A percentile compares a stretch with the other conserved stretches of the same genome.
phyloP scores from a whole-genome alignment of 257 asterid genomes.

The Solanum pinnatisectum region DNA sequence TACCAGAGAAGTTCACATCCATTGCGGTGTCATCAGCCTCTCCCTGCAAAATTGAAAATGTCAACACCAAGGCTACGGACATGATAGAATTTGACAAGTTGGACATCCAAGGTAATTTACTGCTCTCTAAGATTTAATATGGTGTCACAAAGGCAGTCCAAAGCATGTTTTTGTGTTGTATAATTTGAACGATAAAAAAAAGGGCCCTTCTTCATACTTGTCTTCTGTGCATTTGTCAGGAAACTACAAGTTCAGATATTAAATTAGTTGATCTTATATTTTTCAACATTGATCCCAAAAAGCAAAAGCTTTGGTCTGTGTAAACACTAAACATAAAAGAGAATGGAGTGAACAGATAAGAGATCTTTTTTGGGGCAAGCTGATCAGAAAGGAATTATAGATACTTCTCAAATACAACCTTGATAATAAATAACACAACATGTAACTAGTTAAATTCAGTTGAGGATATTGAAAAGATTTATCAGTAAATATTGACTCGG shows the following conservation, averaged over 20 bases:
- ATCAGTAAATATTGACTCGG: not conserved
- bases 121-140: not conserved
- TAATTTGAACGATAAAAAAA: not conserved
- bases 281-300: not conserved
- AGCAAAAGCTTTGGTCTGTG: not conserved
- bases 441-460: not conserved
- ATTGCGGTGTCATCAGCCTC: constrained; percentile 91
- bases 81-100: not conserved
- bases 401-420: not conserved
- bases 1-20: constrained; percentile 98
- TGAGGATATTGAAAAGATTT: not conserved
- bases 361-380: not conserved
- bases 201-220: not conserved
- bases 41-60: constrained; percentile 50
- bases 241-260: not conserved
- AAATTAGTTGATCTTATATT: not conserved
- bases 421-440: not conserved
- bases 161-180: not conserved
- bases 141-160: not conserved
- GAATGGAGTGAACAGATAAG: not conserved
- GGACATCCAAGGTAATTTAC: not conserved
- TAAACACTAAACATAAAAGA: not conserved
- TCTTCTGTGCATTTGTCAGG: not conserved
- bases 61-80: not conserved
- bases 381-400: not conserved